Evolutionary conservation across 2,329 filamentous ascomycete genomes (phyloP), one percentile per base, ranked within the genome.

Genomic region (Alternaria conjuncta): DNA sequence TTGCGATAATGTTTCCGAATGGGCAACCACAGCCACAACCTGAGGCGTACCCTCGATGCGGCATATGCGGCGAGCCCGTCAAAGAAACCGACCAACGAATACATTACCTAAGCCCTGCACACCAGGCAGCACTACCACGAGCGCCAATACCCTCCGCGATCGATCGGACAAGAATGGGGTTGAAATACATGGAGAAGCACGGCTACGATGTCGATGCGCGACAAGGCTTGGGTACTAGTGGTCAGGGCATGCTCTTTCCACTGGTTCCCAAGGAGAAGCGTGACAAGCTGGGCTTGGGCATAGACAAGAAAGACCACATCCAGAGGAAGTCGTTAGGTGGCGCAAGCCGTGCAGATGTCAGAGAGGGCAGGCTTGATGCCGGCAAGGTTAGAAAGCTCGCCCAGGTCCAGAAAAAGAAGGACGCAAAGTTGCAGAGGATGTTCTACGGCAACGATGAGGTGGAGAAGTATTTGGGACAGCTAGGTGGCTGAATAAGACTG

Each of bases 391-490:
- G 88, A 71, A 89, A 87, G 76, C 79, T 86, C 74, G 88, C 88
- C 3, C 80, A 83, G 46, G 87, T 89, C 66, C 88, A 90, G 61
- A 90, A 84, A 80, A 88, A 82, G 76, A 89, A 84, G 65, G 84
- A 86, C 18, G 87, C 92, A 63, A 88, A 82, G 72, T 77, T 97
- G 63, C 86, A 89, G 67, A 84, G 88, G 70, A 85, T 92, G 81
- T 91, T 97, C 66, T 95, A 92, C 79, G 86, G 87, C 20, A 89
- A 87, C 68, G 86, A 91, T n/a, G 91, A 95, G 68, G 82, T 96
- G 58, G 88, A 94, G 72, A 88, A 85, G 74, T 96, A 96, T 76
- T 80, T 96, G 18, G 87, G 89, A 0, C 69, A 75, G 11, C 26
- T 74, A 13, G 67, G 51, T 1, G 53, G 60, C 2, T 71, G 30